Evolutionary conservation across 331 rosid species (phyloP), one percentile per base, ranked within the genome.

Genomic region (Acacia pycnantha): DNA sequence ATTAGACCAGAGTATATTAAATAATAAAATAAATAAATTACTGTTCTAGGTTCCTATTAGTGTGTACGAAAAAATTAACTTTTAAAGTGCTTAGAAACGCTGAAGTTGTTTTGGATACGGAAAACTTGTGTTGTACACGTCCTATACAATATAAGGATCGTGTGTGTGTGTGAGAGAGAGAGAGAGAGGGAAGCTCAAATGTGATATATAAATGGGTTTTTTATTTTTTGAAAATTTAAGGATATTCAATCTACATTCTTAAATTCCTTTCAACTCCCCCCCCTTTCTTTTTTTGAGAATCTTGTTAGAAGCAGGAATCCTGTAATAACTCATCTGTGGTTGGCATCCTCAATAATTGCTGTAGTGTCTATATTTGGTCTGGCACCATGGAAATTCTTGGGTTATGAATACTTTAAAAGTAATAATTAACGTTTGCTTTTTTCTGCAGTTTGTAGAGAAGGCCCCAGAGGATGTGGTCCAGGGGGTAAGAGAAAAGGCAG

Each of bases 381-480:
- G 18, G 64, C 70, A 62, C 12, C 56, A 53, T 71, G 41, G 24
- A 64, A 56, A 26, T 80, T 80, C 6, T 73, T 64, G 50, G 48
- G 69, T 37, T 62, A 50, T 84, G 70, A 68, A 16, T 76, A 7
- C 44, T 54, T 54, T 14, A 40, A 66, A 66, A 46, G 58, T 64
- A 64, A 21, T 31, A 81, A 69, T 64, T 74, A 80, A 74, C 64
- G 71, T 79, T 84, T 68, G 46, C 58, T 19, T 70, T 26, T 48
- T 53, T 61, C 51, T 85, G 85, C 90, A 95, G 98, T 95, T 95
- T 83, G 91, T 92, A 70, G 92, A 91, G 89, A 95, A 88, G 84
- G 98, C 98, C 59, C 98, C 98, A 0, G 92, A 84, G 65, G 88
- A 89, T 22, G 84, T 95, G 62, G 98, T 95, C 59, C 89, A 82